Evolutionary conservation across 2,329 filamentous ascomycete species (phyloP), one percentile per base, ranked within the genome.

Genomic region (Delphinella strobiligena): DNA sequence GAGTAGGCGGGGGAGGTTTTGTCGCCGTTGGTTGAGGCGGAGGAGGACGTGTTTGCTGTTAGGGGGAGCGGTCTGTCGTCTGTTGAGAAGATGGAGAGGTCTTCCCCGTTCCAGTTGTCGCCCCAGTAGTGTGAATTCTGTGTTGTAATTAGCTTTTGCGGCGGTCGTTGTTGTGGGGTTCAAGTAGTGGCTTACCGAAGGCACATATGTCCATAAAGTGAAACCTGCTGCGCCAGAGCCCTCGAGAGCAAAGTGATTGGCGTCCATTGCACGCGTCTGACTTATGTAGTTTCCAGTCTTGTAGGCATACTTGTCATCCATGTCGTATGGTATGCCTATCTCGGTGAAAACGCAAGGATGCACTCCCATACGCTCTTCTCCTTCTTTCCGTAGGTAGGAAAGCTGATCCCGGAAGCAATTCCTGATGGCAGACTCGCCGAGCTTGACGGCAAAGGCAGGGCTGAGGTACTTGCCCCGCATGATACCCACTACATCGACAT

Each of bases 291-390:
- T 84, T 5, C 93, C 91, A 4, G 86, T 94, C 61, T 86, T 84
- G 63, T 98, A 98, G 1, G 91, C 91, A 54, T 91, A 72, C 61
- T 94, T 88, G 49, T 94, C 80, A 54, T 98, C 89, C 93, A 98
- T 96, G 56, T 98, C 91, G 56, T 94, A 98, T 0, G 91, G 91
- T 43, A 98, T 95, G 5, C 91, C 91, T 53, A 96, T 96, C 56
- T 98, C 91, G 1, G 86, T 93, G 59, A 95, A 77, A 4, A 98
- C 63, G 50, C 87, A 86, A 0, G 91, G 91, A 51, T 93, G 88
- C 16, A 82, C 77, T 15, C 91, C 91, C 68, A 87, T 85, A 43
- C 86, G 78, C 40, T 93, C 81, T n/a, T 82, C 63, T 1, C 89
- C 93, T 61, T 98, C 91, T 48, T 93, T 72, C 36, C 79, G 74